These are phyloP conservation scores for Lasiosphaeriaceae sp. DNA, from an alignment of 495 filamentous ascomycete species.

Conservation along the genomic window DNA sequence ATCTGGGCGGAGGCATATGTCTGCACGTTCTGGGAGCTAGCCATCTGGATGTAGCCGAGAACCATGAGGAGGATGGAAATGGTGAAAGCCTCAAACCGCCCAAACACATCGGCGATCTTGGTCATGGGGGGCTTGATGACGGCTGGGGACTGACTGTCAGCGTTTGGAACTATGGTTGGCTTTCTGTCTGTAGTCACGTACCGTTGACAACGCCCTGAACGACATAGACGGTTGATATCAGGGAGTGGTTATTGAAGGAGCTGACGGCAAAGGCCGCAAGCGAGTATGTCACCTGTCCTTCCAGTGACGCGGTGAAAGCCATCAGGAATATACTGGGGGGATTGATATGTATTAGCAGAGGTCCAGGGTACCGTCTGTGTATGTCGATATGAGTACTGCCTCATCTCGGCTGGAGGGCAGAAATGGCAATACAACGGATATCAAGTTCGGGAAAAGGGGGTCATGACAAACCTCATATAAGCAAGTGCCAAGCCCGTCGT, in stretches of 20 bases:
- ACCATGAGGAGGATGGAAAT: conserved; percentile 33
- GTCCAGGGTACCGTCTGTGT: neutral
- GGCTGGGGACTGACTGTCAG: conserved; percentile 14
- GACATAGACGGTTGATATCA: conserved; percentile 54
- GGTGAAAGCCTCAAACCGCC: conserved; percentile 37
- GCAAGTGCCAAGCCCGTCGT: conserved; percentile 40
- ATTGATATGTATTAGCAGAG: neutral
- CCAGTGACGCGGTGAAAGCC: conserved; percentile 44
- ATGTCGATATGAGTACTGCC: too few relatives aligned
- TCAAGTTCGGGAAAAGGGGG: neutral
- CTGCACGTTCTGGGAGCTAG: conserved; percentile 34
- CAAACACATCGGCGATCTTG: conserved; percentile 42
- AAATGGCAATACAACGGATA: neutral
- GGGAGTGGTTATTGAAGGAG: conserved; percentile 54
- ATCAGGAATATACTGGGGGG: conserved; percentile 40
- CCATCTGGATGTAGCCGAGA: conserved; percentile 38
- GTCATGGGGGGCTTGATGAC: conserved; percentile 44
- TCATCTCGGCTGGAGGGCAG: neutral
- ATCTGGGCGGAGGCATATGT: conserved; percentile 45
- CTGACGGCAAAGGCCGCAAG: conserved; percentile 47
- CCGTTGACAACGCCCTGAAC: conserved; percentile 50
- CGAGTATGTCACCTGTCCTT: conserved; percentile 42
- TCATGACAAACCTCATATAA: conserved; percentile 36
- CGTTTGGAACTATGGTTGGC: neutral
- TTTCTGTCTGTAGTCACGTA: conserved; percentile 8